Evolutionary conservation across 2,329 filamentous ascomycete genomes (phyloP).

Genomic region (Gyromitra esculenta): DNA sequence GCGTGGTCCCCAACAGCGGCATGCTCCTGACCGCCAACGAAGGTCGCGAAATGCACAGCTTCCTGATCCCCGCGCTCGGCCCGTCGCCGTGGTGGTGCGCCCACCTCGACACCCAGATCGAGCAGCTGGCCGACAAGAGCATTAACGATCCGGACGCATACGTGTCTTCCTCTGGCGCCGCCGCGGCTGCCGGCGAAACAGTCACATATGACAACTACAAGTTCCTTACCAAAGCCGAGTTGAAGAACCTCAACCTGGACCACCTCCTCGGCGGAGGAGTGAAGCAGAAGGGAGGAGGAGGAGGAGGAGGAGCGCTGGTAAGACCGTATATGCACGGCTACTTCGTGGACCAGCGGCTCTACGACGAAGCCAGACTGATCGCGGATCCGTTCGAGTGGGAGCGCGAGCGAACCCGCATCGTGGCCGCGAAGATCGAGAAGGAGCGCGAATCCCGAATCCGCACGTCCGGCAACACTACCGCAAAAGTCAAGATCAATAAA

Average conservation of each 20-base stretch:
- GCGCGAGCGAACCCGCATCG: slow-evolving; percentile 86
- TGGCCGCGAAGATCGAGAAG: slow-evolving; percentile 96
- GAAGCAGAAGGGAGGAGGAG: slow-evolving; percentile 62
- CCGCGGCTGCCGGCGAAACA: slow-evolving; percentile 62
- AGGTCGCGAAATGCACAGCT: slow-evolving; percentile 91
- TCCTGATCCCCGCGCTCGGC: slow-evolving; percentile 92
- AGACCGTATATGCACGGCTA: slow-evolving; percentile 99
- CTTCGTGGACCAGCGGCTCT: slow-evolving; percentile 93
- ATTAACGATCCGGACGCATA: slow-evolving; percentile 67
- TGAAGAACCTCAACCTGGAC: slow-evolving; percentile 83
- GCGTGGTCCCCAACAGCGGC: slow-evolving; percentile 88
- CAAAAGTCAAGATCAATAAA: slow-evolving; percentile 86
- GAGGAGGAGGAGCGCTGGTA: slow-evolving; percentile 70
- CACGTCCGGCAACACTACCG: slow-evolving; percentile 72
- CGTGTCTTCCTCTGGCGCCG: slow-evolving; percentile 6
- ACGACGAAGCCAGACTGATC: slow-evolving; percentile 93
- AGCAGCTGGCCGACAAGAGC: slow-evolving; percentile 92
- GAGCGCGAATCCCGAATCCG: slow-evolving; percentile 94
- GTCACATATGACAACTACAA: slow-evolving; percentile 97
- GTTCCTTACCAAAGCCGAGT: slow-evolving; percentile 88
- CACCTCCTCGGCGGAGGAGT: slow-evolving; percentile 71
- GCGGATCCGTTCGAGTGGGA: slow-evolving; percentile 94
- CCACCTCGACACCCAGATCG: slow-evolving; percentile 96
- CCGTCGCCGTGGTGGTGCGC: slow-evolving; percentile 95
- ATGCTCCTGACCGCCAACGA: slow-evolving; percentile 98